Base-by-base conservation (phyloP, 75 land plant genomes). In the Picea sitchensis region DNA sequence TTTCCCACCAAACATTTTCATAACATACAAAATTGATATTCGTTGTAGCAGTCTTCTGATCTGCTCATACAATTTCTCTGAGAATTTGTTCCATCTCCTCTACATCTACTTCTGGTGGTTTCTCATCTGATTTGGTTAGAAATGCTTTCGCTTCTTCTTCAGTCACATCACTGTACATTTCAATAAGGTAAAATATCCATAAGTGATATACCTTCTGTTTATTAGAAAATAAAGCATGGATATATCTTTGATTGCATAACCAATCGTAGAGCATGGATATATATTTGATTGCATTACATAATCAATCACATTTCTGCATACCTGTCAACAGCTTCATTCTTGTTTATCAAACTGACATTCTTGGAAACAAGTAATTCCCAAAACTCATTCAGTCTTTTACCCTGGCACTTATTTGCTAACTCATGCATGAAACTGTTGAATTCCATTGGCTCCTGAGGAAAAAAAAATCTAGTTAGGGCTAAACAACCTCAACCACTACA, bases 321-420 rank as follows among this genome's bases (percentile, higher is more conserved):
- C 93, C 93, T 91, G 79, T 91, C 93, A 60, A 76, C 81, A 61
- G 87, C 85, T 77, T 91, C 93, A 14, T 64, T 74, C 78, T 90
- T 89, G 76, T 78, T 84, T 31, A 91, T 91, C 20, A 91, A 79
- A 58, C 87, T 87, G 62, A 91, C 34, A 21, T 81, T 79, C 26
- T 79, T 82, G 32, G 79, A 60, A 51, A 83, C 31, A 20, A 91
- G 71, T 56, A 76, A 78, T 58, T 85, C 81, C 85, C 89, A 89
- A 71, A 89, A 89, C 20, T 81, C 79, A 44, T 76, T 81, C 8
- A 87, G 80, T 56, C 84, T 82, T 76, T 84, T 87, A 18, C 77
- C 86, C 59, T 77, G 77, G 78, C 91, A 90, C 72, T 81, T 91
- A 18, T 11, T 80, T 34, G 81, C 81, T 20, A 89, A 74, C 17